phyloP scores from a whole-genome alignment of 2,329 filamentous ascomycete species.

The Alternaria longipes region DNA sequence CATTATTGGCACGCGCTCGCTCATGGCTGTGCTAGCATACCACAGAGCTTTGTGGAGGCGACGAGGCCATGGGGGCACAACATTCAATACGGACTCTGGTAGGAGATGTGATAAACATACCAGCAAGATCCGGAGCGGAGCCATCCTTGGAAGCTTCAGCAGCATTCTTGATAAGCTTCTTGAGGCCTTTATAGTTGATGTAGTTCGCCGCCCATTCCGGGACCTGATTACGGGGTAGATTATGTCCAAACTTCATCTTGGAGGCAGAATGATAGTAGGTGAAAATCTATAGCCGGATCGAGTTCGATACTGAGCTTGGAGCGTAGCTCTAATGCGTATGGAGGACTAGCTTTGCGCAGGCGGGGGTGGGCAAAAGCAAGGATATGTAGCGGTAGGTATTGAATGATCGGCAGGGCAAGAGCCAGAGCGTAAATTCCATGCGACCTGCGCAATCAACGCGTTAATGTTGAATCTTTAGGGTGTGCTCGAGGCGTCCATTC shows the following conservation, averaged over 20 bases:
- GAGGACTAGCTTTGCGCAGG: constrained; percentile 15
- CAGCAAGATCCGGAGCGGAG: constrained; percentile 85
- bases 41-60: background rate
- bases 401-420: constrained; percentile 20
- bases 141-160: constrained; percentile 71
- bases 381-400: constrained; percentile 19
- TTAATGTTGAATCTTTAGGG: constrained; percentile 28
- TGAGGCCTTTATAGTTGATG: constrained; percentile 90
- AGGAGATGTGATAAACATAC: constrained; percentile 63
- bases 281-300: background rate
- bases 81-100: background rate
- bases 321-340: background rate
- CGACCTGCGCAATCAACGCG: constrained; percentile 32
- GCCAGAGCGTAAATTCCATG: constrained; percentile 19
- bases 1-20: background rate
- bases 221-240: constrained; percentile 80
- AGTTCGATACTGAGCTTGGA: constrained; percentile 4
- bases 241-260: constrained; percentile 61
- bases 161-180: constrained; percentile 92
- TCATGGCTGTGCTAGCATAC: background rate
- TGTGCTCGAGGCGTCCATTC: constrained; percentile 38
- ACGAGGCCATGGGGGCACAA: too few species aligned
- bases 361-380: constrained; percentile 23
- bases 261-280: background rate
- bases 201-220: constrained; percentile 86